phyloP scores from a whole-genome alignment of 2,329 filamentous ascomycete genomes.

The Trichoderma sp. region DNA sequence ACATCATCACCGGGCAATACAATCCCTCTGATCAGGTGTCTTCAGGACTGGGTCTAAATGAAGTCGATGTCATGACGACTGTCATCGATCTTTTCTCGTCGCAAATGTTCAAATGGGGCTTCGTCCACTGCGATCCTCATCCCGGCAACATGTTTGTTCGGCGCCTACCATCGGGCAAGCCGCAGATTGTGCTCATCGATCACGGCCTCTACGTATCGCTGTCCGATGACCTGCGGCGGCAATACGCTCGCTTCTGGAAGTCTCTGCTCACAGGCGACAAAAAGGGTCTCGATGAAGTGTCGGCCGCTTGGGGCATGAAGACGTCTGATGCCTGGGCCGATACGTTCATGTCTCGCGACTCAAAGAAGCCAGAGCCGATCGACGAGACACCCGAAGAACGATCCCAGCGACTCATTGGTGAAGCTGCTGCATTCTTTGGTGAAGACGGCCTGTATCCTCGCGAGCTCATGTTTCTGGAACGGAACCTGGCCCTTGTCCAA shows the following conservation, averaged over 20 bases:
- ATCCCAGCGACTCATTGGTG: background rate
- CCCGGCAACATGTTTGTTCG: conserved; percentile 26
- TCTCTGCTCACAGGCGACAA: conserved; percentile 16
- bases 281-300: conserved; percentile 18
- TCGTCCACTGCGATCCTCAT: conserved; percentile 26
- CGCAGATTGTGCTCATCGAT: conserved; percentile 25
- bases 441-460: conserved; percentile 20
- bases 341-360: conserved; percentile 21
- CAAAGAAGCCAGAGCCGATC: conserved; percentile 4
- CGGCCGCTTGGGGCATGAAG: conserved; percentile 23
- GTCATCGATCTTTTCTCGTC: conserved; percentile 26
- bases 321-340: conserved; percentile 21
- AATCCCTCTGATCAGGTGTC: background rate
- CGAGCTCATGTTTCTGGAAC: conserved; percentile 22
- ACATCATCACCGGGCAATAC: conserved; percentile 16
- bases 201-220: conserved; percentile 22
- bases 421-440: conserved; percentile 12
- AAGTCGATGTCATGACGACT: conserved; percentile 18
- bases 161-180: conserved; percentile 13
- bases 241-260: conserved; percentile 25
- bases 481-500: conserved; percentile 21
- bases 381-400: conserved; percentile 23
- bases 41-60: conserved; percentile 13
- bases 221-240: conserved; percentile 5
- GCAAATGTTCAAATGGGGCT: conserved; percentile 28